Conservation (phyloP, 441 rosid species). For the Adansonia grandidieri region DNA sequence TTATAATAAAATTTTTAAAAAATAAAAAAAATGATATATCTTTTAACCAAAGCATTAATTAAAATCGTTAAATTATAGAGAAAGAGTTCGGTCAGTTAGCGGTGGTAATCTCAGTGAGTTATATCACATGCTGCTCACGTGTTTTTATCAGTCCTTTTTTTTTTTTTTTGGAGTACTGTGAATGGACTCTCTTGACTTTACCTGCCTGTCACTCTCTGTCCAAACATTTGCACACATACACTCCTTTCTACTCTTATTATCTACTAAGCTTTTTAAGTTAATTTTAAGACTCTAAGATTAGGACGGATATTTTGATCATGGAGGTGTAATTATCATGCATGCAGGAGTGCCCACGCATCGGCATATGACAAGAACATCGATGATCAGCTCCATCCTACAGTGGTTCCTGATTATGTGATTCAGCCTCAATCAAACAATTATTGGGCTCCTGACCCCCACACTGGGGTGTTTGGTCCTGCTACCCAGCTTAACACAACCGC, state of each 20-base stretch:
- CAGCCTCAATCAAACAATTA: conserved; percentile 67
- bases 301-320: neutral
- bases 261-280: too few relatives aligned
- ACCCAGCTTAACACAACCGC: conserved; percentile 34
- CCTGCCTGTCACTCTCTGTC: too few relatives aligned
- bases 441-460: conserved; percentile 87
- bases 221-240: too few relatives aligned
- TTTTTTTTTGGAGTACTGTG: neutral
- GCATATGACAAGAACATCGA: conserved; percentile 82
- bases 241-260: too few relatives aligned
- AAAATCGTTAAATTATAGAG: too few relatives aligned
- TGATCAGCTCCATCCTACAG: conserved; percentile 51
- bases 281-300: neutral
- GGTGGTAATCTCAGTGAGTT: neutral
- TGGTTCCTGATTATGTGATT: conserved; percentile 74
- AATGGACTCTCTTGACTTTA: neutral
- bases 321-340: neutral
- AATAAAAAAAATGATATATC: too few relatives aligned
- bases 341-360: conserved; percentile 59
- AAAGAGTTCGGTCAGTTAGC: neutral
- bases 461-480: conserved; percentile 87
- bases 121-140: neutral
- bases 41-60: too few relatives aligned
- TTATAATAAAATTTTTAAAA: too few relatives aligned
- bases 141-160: neutral